Percentiles rank a stretch among this genome's conserved stretches.
Evolutionary conservation across 441 rosid species (phyloP).

Genomic region (Euphorbia schlechtendalii): DNA sequence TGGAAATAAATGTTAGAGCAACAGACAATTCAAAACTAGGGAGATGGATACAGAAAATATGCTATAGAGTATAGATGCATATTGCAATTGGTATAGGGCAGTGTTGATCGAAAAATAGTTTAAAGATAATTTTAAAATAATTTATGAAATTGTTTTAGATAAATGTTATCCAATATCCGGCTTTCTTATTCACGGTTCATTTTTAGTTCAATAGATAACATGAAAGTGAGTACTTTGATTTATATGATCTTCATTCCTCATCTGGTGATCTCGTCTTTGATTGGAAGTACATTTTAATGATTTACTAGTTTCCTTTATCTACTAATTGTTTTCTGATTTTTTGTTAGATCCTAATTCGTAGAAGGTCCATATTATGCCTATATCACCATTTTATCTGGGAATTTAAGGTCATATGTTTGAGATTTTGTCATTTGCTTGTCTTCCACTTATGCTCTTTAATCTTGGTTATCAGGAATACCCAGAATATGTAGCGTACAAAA

Average conservation of each 20-base stretch:
- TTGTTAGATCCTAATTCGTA: no score
- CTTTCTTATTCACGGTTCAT: background rate
- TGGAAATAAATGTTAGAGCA: background rate
- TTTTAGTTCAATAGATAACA: background rate
- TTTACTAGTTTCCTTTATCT: background rate
- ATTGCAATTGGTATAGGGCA: background rate
- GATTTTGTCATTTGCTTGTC: conserved; percentile 8
- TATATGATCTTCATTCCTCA: background rate
- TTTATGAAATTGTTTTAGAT: background rate
- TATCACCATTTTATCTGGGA: background rate
- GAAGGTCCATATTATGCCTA: background rate
- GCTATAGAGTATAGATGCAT: background rate
- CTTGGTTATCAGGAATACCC: conserved; percentile 77
- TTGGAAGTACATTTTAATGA: background rate
- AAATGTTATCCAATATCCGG: background rate
- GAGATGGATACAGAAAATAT: background rate
- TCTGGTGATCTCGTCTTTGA: background rate
- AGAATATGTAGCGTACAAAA: conserved; percentile 62
- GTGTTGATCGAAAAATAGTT: background rate
- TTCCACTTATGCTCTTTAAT: conserved; percentile 20
- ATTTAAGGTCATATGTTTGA: conserved; percentile 10
- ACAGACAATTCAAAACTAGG: background rate
- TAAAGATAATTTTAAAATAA: background rate
- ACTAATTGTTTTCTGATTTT: background rate
- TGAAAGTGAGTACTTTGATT: background rate